Evolutionary conservation across 2,329 filamentous ascomycete genomes (phyloP).

Genomic region (Nannizzia gypsea): DNA sequence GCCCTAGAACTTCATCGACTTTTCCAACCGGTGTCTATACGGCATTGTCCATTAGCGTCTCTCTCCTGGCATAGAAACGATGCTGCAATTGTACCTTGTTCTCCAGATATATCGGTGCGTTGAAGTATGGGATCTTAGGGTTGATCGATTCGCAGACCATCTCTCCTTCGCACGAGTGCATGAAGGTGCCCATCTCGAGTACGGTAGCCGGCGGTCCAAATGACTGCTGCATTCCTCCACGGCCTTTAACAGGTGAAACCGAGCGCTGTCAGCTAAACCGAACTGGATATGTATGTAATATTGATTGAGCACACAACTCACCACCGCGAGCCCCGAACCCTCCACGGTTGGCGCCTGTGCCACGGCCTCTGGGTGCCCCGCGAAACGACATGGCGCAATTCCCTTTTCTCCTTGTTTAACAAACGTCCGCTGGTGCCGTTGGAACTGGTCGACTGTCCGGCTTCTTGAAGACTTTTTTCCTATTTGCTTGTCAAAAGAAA

Average conservation of each 20-base stretch:
- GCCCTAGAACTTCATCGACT: conserved; percentile 94
- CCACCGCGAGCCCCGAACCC: conserved; percentile 30
- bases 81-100: conserved; percentile 59
- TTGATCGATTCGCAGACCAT: conserved; percentile 95
- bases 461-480: not conserved
- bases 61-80: not conserved
- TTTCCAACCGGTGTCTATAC: conserved; percentile 73
- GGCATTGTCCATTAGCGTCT: not conserved
- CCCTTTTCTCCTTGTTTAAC: not conserved
- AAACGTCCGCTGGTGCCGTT: conserved; percentile 1
- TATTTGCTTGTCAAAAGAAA: not conserved
- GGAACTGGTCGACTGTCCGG: not conserved
- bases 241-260: conserved; percentile 33
- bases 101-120: conserved; percentile 95
- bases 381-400: conserved; percentile 50
- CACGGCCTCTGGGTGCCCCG: conserved; percentile 42
- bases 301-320: conserved; percentile 17
- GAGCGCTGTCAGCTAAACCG: conserved; percentile 12
- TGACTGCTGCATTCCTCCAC: conserved; percentile 51
- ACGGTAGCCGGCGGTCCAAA: conserved; percentile 53
- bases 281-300: conserved; percentile 5
- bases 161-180: conserved; percentile 93
- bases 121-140: conserved; percentile 96
- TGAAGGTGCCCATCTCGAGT: conserved; percentile 83
- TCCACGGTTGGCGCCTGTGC: conserved; percentile 43